Evolutionary conservation across 441 rosid species (phyloP), one percentile per base, ranked within the genome.

Genomic region (Pelargonium exstipulatum): DNA sequence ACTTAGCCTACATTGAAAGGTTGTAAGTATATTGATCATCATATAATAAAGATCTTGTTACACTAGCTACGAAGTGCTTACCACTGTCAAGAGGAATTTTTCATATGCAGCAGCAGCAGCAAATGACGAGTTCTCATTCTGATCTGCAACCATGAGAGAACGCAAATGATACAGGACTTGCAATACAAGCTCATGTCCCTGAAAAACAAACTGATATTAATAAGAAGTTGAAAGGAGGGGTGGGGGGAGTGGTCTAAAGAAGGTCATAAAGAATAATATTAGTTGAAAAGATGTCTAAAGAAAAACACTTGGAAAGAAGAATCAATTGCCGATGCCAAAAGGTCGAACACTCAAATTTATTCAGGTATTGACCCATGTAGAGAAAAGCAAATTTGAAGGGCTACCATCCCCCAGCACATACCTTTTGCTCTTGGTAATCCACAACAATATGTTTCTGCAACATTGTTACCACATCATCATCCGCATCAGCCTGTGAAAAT

Each of bases 141-240:
- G 78, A 83, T 72, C 83, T 65, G 77, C 64, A 62, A 72, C 79
- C 73, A 80, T 81, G 62, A 88, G 86, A 62, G 95, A 88, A 72
- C 90, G 86, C 43, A 96, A 86, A 80, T 96, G 91, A 81, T 93
- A 93, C 62, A 96, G 84, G 69, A 89, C 76, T 78, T 96, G 85
- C 86, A 93, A 69, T 22, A 90, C 91, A 78, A 93, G 92, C 75
- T 96, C 98, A 67, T 93, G 97, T 67, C 98, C 99, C 99, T 96
- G 89, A 70, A 63, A 68, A 22, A 83, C 20, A 69, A 77, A 75
- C 66, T 68, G 73, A 73, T 74, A 55, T 43, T 26, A 57, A 40
- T 20, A 62, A 16, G 55, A 9, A 69, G 57, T 64, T 29, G 66
- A 40, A 70, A 75, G 29, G 29, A 24, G 48, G 61, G 69, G 72